Evolutionary conservation across 2,329 filamentous ascomycete species (phyloP), one percentile per base, ranked within the genome.

Genomic region (Pseudopithomyces chartarum): DNA sequence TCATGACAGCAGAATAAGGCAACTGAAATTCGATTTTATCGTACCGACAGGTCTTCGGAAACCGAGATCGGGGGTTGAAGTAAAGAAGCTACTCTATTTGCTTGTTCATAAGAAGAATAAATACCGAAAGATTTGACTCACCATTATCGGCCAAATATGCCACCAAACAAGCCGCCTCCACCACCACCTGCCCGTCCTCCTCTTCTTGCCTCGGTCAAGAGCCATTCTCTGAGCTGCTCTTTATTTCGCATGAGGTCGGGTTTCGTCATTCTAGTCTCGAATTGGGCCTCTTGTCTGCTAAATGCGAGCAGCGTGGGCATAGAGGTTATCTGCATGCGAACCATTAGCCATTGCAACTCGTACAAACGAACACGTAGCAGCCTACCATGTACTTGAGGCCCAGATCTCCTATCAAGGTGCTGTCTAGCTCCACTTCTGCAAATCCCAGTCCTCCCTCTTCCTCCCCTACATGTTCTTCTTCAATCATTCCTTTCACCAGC

Each of bases 241-340:
- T 71, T 73, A 56, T 77, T 74, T 68, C 76, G 78, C 75, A 84
- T 71, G 45, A 81, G 71, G 19, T 80, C 76, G n/a, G 80, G 66
- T 42, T 68, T 66, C 4, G 72, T 74, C 13, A 83, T 61, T 54
- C 75, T 77, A 1, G 79, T 82, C 60, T 79, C 76, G 26, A 81
- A 65, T 60, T 82, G 80, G 42, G 81, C 75, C 60, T 83, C 81
- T 54, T 78, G 74, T 17, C 81, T 70, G 59, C 80, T 79, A 59
- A 84, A 84, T 0, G 81, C 77, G 49, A 83, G 65, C 33, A 84
- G 58, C 11, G 80, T 83, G 1, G 81, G 81, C 62, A 83, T 77
- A 17, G 74, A 76, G 23, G 76, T 78, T 54, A 83, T 79, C 67
- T 77, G 54, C 47, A 17, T 22, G 13, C 19, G 13, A 3, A 39